phyloP scores from a whole-genome alignment of 1,284 basidiomycete species.

The Irpex sp. region DNA sequence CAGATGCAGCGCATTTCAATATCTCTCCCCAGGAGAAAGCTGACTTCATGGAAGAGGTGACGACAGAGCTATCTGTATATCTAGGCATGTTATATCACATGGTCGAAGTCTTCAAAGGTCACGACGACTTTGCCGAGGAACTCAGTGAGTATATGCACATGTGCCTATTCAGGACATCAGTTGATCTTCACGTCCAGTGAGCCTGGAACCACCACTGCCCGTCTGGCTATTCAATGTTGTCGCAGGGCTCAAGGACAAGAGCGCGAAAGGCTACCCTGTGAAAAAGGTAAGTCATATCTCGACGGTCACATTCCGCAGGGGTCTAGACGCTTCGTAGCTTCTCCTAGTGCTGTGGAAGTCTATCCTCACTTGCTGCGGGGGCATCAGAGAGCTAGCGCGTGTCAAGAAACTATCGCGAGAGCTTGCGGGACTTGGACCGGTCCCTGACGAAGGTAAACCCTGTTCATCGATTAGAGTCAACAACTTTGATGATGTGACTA shows the following conservation, averaged over 20 bases:
- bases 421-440: slow-evolving; percentile 64
- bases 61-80: slow-evolving; percentile 88
- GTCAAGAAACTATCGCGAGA: slow-evolving; percentile 88
- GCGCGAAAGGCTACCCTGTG: slow-evolving; percentile 92
- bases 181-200: slow-evolving; percentile 57
- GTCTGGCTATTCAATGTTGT: slow-evolving; percentile 91
- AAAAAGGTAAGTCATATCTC: slow-evolving; percentile 68
- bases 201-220: slow-evolving; percentile 90
- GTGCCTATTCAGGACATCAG: slow-evolving; percentile 12
- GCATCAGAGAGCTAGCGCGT: slow-evolving; percentile 80
- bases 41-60: slow-evolving; percentile 83
- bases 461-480: background rate
- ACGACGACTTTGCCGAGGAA: slow-evolving; percentile 93
- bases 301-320: slow-evolving; percentile 8
- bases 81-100: slow-evolving; percentile 93
- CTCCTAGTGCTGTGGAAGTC: slow-evolving; percentile 97
- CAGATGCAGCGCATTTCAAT: slow-evolving; percentile 64
- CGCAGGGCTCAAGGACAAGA: slow-evolving; percentile 88
- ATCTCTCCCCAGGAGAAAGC: slow-evolving; percentile 68
- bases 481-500: background rate
- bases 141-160: slow-evolving; percentile 67
- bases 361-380: slow-evolving; percentile 89
- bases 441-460: slow-evolving; percentile 58
- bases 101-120: slow-evolving; percentile 87
- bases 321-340: slow-evolving; percentile 47